phyloP scores from a whole-genome alignment of 208 protist species.

The Crithidia expoeki region DNA sequence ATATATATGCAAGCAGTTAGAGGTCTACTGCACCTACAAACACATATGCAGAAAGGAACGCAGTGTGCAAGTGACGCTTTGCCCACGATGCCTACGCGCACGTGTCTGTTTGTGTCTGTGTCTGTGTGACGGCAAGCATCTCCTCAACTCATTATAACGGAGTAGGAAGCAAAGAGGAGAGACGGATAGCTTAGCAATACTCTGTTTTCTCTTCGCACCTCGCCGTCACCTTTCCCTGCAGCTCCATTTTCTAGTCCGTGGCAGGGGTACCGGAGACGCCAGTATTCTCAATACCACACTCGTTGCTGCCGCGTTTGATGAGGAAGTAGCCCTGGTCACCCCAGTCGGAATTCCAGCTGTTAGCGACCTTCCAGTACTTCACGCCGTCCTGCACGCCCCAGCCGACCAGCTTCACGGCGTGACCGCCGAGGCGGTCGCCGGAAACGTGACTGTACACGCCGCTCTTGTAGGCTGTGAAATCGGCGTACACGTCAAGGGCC shows the following conservation, averaged over 20 bases:
- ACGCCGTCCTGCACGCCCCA: constrained; percentile 79
- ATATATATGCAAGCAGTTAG: too few species aligned
- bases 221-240: neutral
- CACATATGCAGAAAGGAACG: too few species aligned
- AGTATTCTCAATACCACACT: constrained; percentile 81
- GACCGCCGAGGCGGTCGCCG: constrained; percentile 71
- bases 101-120: too few species aligned
- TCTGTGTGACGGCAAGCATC: too few species aligned
- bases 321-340: constrained; percentile 88
- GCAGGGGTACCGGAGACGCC: constrained; percentile 54
- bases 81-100: too few species aligned
- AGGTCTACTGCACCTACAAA: too few species aligned
- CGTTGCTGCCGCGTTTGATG: constrained; percentile 73
- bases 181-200: too few species aligned
- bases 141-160: too few species aligned
- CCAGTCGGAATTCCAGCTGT: constrained; percentile 91
- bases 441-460: constrained; percentile 90
- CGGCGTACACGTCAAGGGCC: constrained; percentile 89
- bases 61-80: too few species aligned
- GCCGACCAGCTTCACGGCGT: constrained; percentile 88
- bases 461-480: constrained; percentile 90
- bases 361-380: constrained; percentile 91
- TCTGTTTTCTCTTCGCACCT: too few species aligned
- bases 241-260: constrained; percentile 10
- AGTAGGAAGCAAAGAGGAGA: too few species aligned